phyloP scores from a whole-genome alignment of 2,329 filamentous ascomycete species.

The Zymoseptoria pseudotritici region DNA sequence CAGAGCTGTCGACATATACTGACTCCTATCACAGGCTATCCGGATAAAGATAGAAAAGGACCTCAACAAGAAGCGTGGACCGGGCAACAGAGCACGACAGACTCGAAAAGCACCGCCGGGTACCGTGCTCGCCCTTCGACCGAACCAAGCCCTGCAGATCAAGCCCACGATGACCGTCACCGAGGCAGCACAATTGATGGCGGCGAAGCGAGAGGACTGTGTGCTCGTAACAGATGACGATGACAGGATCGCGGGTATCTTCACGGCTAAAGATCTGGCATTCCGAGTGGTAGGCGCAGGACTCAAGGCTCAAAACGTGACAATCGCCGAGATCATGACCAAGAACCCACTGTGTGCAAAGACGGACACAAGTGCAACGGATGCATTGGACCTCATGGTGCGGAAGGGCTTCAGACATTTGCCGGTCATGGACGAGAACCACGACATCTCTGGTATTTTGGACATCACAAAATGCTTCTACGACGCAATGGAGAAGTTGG shows the following conservation, averaged over 20 bases:
- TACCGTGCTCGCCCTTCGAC: conserved; percentile 90
- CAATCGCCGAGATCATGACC: conserved; percentile 98
- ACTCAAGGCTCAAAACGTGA: conserved; percentile 79
- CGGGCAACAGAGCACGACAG: conserved; percentile 68
- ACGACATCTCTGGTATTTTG: conserved; percentile 94
- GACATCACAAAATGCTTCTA: conserved; percentile 99
- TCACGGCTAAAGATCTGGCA: conserved; percentile 96
- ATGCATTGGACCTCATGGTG: conserved; percentile 96
- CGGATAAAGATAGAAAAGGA: conserved; percentile 94
- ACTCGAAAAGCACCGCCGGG: conserved; percentile 91
- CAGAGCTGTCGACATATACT: not conserved
- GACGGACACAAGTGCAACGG: conserved; percentile 95
- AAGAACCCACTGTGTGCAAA: conserved; percentile 97
- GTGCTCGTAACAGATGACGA: conserved; percentile 97
- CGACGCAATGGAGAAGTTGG: conserved; percentile 98
- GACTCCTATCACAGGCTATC: conserved; percentile 61
- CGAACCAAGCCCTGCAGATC: conserved; percentile 93
- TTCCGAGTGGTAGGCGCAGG: conserved; percentile 92
- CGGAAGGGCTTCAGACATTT: conserved; percentile 95
- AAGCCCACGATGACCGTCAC: conserved; percentile 90
- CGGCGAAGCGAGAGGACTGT: conserved; percentile 95
- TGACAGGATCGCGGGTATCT: conserved; percentile 95
- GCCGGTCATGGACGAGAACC: conserved; percentile 99
- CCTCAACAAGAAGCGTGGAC: conserved; percentile 92
- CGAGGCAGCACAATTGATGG: conserved; percentile 97